Conservation (phyloP, 306 rosid genomes). For the Sicyos edulis region DNA sequence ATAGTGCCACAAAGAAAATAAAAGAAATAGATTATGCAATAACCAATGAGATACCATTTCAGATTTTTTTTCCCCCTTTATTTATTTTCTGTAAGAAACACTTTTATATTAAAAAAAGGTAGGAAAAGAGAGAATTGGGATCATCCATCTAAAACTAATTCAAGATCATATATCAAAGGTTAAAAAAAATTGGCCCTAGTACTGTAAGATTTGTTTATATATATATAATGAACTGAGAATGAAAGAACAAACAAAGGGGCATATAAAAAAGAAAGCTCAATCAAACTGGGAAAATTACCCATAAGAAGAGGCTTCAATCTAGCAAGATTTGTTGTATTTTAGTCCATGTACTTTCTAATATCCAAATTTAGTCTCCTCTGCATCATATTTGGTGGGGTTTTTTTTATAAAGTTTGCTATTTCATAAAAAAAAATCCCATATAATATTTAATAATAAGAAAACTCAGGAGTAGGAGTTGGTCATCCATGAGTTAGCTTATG, state of each 20-base stretch:
- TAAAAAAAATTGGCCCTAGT: not conserved
- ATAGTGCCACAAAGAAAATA: not conserved
- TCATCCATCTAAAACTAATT: not conserved
- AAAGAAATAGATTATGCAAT: conserved; percentile 8
- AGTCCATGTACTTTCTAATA: too few species aligned
- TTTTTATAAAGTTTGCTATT: too few species aligned
- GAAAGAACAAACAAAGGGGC: too few species aligned
- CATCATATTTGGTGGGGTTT: too few species aligned
- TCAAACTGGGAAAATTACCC: too few species aligned
- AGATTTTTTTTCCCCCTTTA: not conserved
- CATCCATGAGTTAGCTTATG: conserved; percentile 7
- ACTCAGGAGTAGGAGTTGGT: not conserved
- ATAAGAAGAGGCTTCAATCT: too few species aligned
- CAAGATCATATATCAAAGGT: not conserved
- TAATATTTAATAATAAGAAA: conserved; percentile 2
- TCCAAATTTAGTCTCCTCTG: too few species aligned
- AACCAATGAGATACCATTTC: not conserved
- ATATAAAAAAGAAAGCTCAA: too few species aligned
- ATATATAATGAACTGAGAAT: too few species aligned
- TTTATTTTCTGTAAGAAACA: not conserved
- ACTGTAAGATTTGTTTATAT: not conserved
- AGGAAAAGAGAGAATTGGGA: not conserved
- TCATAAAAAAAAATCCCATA: too few species aligned
- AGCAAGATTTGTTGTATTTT: too few species aligned
- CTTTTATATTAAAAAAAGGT: too few species aligned